phyloP scores from a whole-genome alignment of 345 rosid genomes.

The Salix viminalis region DNA sequence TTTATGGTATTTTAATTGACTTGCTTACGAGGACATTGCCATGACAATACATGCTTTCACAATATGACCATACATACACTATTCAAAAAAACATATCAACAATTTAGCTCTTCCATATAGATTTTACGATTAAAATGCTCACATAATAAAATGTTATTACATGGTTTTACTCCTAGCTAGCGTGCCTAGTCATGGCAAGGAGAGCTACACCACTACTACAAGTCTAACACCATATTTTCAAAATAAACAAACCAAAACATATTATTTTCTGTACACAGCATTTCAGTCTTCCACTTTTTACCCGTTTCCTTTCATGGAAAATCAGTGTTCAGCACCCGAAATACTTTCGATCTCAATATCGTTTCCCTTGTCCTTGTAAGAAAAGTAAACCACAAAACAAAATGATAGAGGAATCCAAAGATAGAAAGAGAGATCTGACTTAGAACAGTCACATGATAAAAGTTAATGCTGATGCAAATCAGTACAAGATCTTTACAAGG shows the following conservation, averaged over 20 bases:
- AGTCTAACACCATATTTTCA: constrained; percentile 1
- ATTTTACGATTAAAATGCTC: no score
- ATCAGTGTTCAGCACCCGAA: not conserved
- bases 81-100: no score
- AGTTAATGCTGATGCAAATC: not conserved
- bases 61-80: not conserved
- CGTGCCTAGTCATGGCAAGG: constrained; percentile 40
- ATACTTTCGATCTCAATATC: not conserved
- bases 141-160: no score
- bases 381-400: not conserved
- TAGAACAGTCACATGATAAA: constrained; percentile 3
- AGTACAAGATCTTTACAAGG: not conserved
- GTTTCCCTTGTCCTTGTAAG: not conserved
- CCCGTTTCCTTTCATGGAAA: constrained; percentile 9
- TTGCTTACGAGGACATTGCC: no score
- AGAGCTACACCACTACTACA: constrained; percentile 28
- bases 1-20: no score
- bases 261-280: constrained; percentile 22
- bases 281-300: constrained; percentile 36
- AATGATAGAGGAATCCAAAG: not conserved
- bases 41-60: no score
- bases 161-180: constrained; percentile 25
- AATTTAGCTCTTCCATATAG: no score
- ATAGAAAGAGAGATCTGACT: constrained; percentile 2
- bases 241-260: constrained; percentile 13